These are phyloP conservation scores for Eucalyptus sp. DNA, from an alignment of 345 rosid genomes.

Conservation along the genomic window DNA sequence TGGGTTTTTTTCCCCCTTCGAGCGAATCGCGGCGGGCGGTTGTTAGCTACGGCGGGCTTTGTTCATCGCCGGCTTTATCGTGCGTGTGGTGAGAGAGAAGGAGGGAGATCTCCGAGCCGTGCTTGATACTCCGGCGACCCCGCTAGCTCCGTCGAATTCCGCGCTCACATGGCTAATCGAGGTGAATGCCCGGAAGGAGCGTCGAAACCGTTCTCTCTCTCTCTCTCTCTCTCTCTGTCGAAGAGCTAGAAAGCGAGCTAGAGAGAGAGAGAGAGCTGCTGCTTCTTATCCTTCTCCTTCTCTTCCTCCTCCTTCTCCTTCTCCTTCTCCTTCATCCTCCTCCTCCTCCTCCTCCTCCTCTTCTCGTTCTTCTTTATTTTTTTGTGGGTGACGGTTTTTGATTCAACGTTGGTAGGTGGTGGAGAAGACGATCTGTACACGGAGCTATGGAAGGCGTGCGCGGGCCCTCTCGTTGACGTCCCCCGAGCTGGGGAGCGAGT, in stretches of 20 bases:
- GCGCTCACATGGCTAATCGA: slow-evolving; percentile 27
- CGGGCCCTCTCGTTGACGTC: slow-evolving; percentile 76
- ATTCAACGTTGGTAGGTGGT: not conserved
- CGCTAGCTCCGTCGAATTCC: not conserved
- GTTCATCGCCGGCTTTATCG: not conserved
- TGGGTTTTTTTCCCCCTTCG: not conserved
- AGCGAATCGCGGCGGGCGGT: not conserved
- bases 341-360: not conserved
- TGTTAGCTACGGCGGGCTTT: not conserved
- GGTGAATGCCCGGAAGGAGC: not conserved
- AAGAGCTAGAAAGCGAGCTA: not conserved
- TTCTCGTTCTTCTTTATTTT: not conserved
- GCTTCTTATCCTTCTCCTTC: not conserved
- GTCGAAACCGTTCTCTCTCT: not conserved
- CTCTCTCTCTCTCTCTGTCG: not conserved
- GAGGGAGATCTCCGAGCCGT: not conserved
- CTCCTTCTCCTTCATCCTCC: accelerated
- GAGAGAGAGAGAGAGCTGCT: not conserved
- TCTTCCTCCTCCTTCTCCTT: no score
- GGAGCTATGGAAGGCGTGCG: slow-evolving; percentile 83
- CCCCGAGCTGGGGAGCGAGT: slow-evolving; percentile 54
- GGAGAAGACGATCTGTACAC: slow-evolving; percentile 39
- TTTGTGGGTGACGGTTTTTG: not conserved
- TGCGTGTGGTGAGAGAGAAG: not conserved
- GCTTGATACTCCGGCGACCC: not conserved